phyloP scores from a whole-genome alignment of 306 rosid species.

The Quercus berberidifolia region DNA sequence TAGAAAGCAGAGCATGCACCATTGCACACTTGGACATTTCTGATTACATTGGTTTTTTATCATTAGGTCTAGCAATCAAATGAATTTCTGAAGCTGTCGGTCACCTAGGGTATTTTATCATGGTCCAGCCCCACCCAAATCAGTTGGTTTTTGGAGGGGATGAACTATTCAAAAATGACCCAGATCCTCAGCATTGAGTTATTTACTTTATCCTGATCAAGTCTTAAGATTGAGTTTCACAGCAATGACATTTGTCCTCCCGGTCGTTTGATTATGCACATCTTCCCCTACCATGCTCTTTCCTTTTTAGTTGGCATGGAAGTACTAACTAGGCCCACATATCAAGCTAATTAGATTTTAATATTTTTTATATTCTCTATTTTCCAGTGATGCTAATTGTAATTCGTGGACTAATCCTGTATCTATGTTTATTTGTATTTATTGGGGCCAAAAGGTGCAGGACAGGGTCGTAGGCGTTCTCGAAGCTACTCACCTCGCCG shows the following conservation, averaged over 20 bases:
- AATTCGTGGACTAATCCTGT: not conserved
- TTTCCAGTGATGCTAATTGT: not conserved
- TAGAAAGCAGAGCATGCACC: not conserved
- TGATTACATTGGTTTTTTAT: not conserved
- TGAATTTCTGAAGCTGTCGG: not conserved
- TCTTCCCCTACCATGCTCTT: not conserved
- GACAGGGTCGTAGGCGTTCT: conserved; percentile 28
- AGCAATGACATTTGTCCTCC: not conserved
- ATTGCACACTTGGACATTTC: not conserved
- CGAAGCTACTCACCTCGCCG: conserved; percentile 39
- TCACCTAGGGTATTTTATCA: not conserved
- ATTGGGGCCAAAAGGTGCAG: conserved; percentile 22
- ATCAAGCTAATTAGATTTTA: not conserved
- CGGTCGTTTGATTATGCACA: not conserved
- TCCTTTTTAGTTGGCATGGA: not conserved
- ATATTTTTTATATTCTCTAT: not conserved
- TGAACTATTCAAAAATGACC: not conserved
- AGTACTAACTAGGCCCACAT: not conserved
- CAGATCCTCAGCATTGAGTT: not conserved
- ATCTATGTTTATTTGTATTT: not conserved
- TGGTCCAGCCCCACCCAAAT: not conserved
- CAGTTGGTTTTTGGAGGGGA: not conserved
- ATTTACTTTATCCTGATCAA: not conserved
- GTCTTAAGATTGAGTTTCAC: not conserved
- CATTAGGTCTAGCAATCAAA: not conserved